Conservation (phyloP, 306 rosid species). For the Adenanthera pavonina region DNA sequence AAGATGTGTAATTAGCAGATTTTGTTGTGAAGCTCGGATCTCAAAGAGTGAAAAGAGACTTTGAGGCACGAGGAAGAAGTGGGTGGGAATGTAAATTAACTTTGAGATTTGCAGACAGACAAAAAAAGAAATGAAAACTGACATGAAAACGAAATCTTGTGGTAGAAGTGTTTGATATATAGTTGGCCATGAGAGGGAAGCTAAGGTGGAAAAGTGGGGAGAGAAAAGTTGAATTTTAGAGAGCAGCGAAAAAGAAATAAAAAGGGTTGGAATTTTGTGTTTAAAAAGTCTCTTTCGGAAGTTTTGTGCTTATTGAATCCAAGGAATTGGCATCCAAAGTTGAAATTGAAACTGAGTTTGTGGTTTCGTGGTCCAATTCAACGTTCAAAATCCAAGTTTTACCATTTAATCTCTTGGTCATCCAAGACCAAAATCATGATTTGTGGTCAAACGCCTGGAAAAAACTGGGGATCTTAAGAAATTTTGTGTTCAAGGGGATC, state of each 20-base stretch:
- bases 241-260: slow-evolving; percentile 11
- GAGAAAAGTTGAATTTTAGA: slow-evolving; percentile 49
- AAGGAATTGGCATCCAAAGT: slow-evolving; percentile 83
- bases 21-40: slow-evolving; percentile 71
- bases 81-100: slow-evolving; percentile 46
- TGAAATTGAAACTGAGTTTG: slow-evolving; percentile 40
- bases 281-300: slow-evolving; percentile 68
- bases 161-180: slow-evolving; percentile 31
- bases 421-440: slow-evolving; percentile 48
- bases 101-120: slow-evolving; percentile 52
- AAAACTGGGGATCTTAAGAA: slow-evolving; percentile 46
- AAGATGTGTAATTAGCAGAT: not conserved
- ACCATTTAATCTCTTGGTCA: slow-evolving; percentile 42
- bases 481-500: slow-evolving; percentile 32
- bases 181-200: slow-evolving; percentile 43
- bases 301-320: slow-evolving; percentile 68
- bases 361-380: slow-evolving; percentile 43
- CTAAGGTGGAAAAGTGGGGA: slow-evolving; percentile 50
- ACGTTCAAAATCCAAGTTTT: slow-evolving; percentile 24
- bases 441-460: slow-evolving; percentile 51
- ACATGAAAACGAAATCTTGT: slow-evolving; percentile 58
- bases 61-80: slow-evolving; percentile 48
- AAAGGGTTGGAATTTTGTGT: slow-evolving; percentile 76
- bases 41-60: slow-evolving; percentile 67
- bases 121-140: slow-evolving; percentile 37